Percentiles rank a stretch among this genome's conserved stretches.
phyloP scores from a whole-genome alignment of 169 alveolate genomes.

The Plasmodium reichenowi region DNA sequence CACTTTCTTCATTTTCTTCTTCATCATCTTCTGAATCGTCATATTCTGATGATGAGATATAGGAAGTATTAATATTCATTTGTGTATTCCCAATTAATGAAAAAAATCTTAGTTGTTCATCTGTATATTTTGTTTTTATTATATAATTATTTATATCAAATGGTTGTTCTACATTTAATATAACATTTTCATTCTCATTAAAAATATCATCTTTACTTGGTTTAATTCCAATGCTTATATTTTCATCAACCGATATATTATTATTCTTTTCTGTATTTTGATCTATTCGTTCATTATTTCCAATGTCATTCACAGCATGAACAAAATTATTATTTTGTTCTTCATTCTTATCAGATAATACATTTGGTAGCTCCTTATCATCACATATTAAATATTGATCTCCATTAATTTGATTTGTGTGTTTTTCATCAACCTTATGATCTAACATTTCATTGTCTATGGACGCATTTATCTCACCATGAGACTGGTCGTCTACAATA shows the following conservation, averaged over 20 bases:
- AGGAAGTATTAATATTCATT: neutral
- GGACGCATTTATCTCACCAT: neutral
- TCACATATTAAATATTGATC: neutral
- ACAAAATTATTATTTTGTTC: neutral
- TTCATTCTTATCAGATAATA: neutral
- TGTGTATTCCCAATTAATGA: slow-evolving; percentile 30
- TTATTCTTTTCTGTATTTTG: too few relatives aligned
- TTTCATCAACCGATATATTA: too few relatives aligned
- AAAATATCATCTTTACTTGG: neutral
- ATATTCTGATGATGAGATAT: slow-evolving; percentile 20
- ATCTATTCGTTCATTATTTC: too few relatives aligned
- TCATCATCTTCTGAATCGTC: slow-evolving; percentile 54
- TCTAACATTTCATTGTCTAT: neutral
- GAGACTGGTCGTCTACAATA: neutral
- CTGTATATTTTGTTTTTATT: slow-evolving; percentile 54
- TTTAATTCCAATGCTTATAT: too few relatives aligned
- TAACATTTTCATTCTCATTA: neutral
- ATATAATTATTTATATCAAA: slow-evolving; percentile 37
- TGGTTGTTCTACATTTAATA: slow-evolving; percentile 6
- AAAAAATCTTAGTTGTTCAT: slow-evolving; percentile 53
- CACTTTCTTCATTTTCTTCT: slow-evolving; percentile 58
- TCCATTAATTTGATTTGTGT: neutral
- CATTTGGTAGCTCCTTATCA: neutral
- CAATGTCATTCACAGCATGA: neutral
- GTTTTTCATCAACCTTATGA: neutral